phyloP scores from a whole-genome alignment of 1,284 basidiomycete species.

The Malassezia sympodialis region DNA sequence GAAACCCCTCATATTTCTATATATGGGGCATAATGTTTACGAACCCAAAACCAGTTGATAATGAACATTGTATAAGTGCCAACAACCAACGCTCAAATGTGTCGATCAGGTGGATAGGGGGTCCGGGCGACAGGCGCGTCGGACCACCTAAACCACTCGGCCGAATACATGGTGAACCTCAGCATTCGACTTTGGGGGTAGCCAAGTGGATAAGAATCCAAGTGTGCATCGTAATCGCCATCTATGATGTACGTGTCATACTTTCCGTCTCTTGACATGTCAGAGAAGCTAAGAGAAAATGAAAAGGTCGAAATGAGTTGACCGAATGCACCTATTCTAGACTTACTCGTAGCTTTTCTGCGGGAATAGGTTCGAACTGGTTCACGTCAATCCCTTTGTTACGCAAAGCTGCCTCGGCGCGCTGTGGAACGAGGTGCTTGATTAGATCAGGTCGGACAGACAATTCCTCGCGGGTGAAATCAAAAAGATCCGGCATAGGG shows the following conservation, averaged over 20 bases:
- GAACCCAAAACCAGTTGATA: constrained; percentile 48
- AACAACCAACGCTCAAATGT: background rate
- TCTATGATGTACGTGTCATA: background rate
- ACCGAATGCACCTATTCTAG: constrained; percentile 32
- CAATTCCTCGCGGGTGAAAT: constrained; percentile 93
- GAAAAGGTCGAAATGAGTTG: background rate
- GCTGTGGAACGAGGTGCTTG: constrained; percentile 75
- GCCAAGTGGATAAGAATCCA: background rate
- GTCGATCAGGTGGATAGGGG: background rate
- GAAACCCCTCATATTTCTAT: background rate
- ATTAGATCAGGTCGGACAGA: constrained; percentile 91
- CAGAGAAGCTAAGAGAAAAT: background rate
- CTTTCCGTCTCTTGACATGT: background rate
- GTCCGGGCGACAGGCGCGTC: background rate
- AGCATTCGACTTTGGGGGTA: too few species aligned
- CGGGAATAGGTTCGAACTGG: constrained; percentile 57
- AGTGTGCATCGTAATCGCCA: background rate
- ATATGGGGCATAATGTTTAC: constrained; percentile 7
- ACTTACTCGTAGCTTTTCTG: constrained; percentile 45
- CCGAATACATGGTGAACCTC: too few species aligned
- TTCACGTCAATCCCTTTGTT: constrained; percentile 77
- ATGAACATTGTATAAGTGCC: constrained; percentile 35
- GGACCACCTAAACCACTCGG: background rate
- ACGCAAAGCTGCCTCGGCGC: constrained; percentile 77
- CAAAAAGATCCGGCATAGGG: constrained; percentile 83